These are phyloP conservation scores for Chrysoporthe austroafricana DNA, from an alignment of 2,329 filamentous ascomycete genomes.

Conservation along the genomic window DNA sequence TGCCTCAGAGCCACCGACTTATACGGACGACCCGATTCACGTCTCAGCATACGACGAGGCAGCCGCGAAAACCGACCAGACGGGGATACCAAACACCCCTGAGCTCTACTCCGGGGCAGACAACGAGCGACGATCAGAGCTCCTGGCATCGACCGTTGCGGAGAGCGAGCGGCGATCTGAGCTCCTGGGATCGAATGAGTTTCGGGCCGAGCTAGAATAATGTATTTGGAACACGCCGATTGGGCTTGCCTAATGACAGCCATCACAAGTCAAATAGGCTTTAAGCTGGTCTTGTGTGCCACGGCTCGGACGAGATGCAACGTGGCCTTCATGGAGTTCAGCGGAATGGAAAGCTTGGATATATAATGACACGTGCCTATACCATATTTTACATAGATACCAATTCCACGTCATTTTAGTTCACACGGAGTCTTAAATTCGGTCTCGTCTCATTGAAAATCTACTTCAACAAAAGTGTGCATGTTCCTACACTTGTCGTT, in stretches of 20 bases:
- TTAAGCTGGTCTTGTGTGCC: not conserved
- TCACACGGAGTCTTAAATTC: not conserved
- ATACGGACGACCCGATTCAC: not conserved
- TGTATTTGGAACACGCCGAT: not conserved
- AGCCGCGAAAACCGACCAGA: not conserved
- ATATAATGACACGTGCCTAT: not conserved
- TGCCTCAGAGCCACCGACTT: not conserved
- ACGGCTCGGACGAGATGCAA: not conserved
- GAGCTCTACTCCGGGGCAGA: conserved; percentile 6
- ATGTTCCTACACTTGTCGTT: not conserved
- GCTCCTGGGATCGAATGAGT: not conserved
- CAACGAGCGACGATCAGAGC: not conserved
- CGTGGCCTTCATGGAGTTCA: not conserved
- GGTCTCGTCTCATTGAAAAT: not conserved
- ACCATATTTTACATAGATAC: not conserved
- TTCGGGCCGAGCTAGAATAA: conserved; percentile 4
- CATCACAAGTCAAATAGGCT: not conserved
- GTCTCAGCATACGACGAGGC: conserved; percentile 6
- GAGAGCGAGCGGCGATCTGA: not conserved
- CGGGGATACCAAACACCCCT: not conserved
- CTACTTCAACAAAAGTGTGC: not conserved
- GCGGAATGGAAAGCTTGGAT: not conserved
- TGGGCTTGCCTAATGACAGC: not conserved
- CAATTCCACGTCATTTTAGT: not conserved
- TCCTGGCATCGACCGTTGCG: not conserved